phyloP scores from a whole-genome alignment of 1,284 basidiomycete species.

The Inonotus obliquus region DNA sequence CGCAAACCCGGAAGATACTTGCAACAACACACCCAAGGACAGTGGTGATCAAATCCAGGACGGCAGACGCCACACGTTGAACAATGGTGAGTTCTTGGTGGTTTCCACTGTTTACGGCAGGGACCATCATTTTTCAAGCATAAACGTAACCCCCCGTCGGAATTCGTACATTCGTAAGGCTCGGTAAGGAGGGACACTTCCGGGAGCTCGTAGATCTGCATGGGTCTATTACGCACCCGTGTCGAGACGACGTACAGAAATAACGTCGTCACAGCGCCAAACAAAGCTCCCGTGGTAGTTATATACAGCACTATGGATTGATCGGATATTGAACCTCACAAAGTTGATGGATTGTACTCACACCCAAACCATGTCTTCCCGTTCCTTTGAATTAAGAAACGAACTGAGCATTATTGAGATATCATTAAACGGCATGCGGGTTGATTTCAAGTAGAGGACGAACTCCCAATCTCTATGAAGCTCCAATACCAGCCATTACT shows the following conservation, averaged over 20 bases:
- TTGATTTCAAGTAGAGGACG: neutral
- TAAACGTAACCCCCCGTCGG: neutral
- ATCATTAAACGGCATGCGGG: neutral
- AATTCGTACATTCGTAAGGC: conserved; percentile 11
- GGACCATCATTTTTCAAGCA: conserved; percentile 3
- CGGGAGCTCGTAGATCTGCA: neutral
- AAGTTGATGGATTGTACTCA: neutral
- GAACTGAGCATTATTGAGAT: neutral
- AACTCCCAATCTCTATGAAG: conserved; percentile 7
- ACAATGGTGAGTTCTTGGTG: conserved; percentile 48
- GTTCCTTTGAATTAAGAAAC: conserved; percentile 8
- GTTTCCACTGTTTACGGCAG: conserved; percentile 44
- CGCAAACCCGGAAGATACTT: neutral
- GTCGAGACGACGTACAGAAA: conserved; percentile 1
- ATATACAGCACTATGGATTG: conserved; percentile 5
- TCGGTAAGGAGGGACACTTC: neutral
- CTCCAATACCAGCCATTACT: conserved; percentile 14
- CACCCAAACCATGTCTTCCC: neutral
- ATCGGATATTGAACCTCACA: neutral
- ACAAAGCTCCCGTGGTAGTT: neutral
- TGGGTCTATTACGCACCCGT: neutral
- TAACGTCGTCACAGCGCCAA: neutral
- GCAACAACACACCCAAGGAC: conserved; percentile 43
- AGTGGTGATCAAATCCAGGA: conserved; percentile 50
- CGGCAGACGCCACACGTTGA: conserved; percentile 46